phyloP scores from a whole-genome alignment of 768 basidiomycete species.

The Chlorophyllum brunneum region DNA sequence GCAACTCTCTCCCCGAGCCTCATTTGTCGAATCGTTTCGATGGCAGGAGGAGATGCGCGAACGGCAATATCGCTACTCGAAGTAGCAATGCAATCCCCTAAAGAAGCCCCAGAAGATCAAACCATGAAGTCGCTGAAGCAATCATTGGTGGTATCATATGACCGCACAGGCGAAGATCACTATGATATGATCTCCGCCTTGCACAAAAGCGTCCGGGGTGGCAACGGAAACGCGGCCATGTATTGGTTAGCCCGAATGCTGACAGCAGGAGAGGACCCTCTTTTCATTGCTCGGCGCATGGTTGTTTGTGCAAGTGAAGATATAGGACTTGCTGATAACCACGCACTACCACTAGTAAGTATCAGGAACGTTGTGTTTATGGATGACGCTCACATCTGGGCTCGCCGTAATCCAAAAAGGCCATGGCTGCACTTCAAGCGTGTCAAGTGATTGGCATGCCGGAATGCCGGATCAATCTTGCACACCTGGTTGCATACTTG shows the following conservation, averaged over 20 bases:
- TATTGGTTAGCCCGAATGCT: constrained; percentile 91
- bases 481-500: constrained; percentile 74
- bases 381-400: too few relatives aligned
- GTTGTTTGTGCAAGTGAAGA: constrained; percentile 85
- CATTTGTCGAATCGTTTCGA: constrained; percentile 44
- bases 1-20: constrained; percentile 45
- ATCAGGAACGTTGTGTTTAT: background rate
- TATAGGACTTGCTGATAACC: constrained; percentile 73
- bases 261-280: constrained; percentile 73
- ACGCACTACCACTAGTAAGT: constrained; percentile 70
- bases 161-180: constrained; percentile 69
- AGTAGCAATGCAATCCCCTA: constrained; percentile 49
- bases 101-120: constrained; percentile 36
- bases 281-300: constrained; percentile 71
- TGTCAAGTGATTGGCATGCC: constrained; percentile 78
- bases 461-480: constrained; percentile 74
- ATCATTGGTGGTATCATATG: constrained; percentile 65
- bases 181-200: constrained; percentile 85
- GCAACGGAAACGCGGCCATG: constrained; percentile 72
- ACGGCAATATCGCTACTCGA: constrained; percentile 78
- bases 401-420: constrained; percentile 30
- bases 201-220: constrained; percentile 80
- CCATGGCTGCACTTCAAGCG: constrained; percentile 57
- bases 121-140: constrained; percentile 56
- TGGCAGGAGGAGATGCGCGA: constrained; percentile 69